Evolutionary conservation across 1,284 basidiomycete genomes (phyloP).

Genomic region (Golubevia sp.): DNA sequence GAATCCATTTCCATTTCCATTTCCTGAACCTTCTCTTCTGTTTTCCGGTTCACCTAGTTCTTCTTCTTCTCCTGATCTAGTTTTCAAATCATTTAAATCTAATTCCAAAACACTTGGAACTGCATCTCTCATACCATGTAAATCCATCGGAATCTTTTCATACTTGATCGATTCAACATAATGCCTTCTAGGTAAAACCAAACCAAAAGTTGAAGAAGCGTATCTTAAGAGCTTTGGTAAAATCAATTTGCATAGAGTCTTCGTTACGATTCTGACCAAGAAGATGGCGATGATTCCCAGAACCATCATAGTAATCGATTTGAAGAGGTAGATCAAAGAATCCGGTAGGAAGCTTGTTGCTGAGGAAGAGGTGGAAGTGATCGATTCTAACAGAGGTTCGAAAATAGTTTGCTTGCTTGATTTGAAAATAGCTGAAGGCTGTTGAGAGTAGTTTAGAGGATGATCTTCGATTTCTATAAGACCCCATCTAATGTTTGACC

Average conservation of each 20-base stretch:
- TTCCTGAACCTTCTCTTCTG: too few species aligned
- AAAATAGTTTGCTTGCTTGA: not conserved
- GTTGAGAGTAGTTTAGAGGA: not conserved
- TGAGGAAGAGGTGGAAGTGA: not conserved
- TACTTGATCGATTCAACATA: conserved; percentile 41
- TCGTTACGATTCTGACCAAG: conserved; percentile 18
- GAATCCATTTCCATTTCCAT: too few species aligned
- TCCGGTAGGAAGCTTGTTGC: too few species aligned
- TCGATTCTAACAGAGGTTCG: not conserved
- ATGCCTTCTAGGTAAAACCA: conserved; percentile 40
- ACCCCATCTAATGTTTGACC: conserved; percentile 61
- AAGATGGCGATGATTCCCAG: not conserved
- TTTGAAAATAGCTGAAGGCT: not conserved
- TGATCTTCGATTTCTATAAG: not conserved
- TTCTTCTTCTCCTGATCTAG: too few species aligned
- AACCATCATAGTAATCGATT: not conserved
- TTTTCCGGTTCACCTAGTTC: too few species aligned
- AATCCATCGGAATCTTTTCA: conserved; percentile 24
- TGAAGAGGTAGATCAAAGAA: not conserved
- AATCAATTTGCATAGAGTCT: conserved; percentile 32
- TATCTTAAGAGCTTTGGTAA: conserved; percentile 38
- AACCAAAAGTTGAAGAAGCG: conserved; percentile 30
- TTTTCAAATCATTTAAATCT: too few species aligned
- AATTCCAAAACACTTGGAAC: too few species aligned
- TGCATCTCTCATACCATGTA: too few species aligned